These are phyloP conservation scores for Coriolopsis trogii DNA, from an alignment of 1,284 basidiomycete genomes.

Conservation along the genomic window DNA sequence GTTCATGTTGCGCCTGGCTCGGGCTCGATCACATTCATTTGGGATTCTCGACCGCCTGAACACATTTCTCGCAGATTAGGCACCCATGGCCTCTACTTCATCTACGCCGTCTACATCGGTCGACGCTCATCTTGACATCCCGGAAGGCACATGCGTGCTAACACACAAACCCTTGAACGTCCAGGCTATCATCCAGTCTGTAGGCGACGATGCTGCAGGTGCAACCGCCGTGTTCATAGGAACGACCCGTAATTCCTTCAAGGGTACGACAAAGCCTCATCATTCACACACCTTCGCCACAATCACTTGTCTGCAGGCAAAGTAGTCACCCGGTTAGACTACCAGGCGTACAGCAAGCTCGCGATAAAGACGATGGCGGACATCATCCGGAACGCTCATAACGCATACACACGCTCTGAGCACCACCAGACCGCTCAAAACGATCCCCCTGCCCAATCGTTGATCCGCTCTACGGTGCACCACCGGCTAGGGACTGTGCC, in stretches of 20 bases:
- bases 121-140: conserved; percentile 46
- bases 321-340: conserved; percentile 73
- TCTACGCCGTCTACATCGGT: conserved; percentile 42
- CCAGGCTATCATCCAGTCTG: conserved; percentile 58
- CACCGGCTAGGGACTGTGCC: conserved; percentile 83
- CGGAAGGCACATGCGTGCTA: conserved; percentile 58
- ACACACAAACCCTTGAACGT: conserved; percentile 63
- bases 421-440: conserved; percentile 41
- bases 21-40: too few relatives aligned
- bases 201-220: conserved; percentile 66
- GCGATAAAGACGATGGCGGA: conserved; percentile 79
- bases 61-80: too few relatives aligned
- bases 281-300: neutral
- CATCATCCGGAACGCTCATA: conserved; percentile 56
- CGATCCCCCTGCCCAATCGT: conserved; percentile 31
- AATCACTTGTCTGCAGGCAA: conserved; percentile 51
- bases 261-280: conserved; percentile 42
- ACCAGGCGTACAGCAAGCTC: conserved; percentile 82
- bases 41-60: too few relatives aligned
- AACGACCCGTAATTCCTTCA: conserved; percentile 65
- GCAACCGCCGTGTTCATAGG: conserved; percentile 79
- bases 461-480: conserved; percentile 63
- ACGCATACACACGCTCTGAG: conserved; percentile 44
- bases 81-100: neutral
- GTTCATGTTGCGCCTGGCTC: too few relatives aligned